Base-by-base conservation (phyloP, 495 filamentous ascomycete species). In the Hypoxylon crocopeplum region DNA sequence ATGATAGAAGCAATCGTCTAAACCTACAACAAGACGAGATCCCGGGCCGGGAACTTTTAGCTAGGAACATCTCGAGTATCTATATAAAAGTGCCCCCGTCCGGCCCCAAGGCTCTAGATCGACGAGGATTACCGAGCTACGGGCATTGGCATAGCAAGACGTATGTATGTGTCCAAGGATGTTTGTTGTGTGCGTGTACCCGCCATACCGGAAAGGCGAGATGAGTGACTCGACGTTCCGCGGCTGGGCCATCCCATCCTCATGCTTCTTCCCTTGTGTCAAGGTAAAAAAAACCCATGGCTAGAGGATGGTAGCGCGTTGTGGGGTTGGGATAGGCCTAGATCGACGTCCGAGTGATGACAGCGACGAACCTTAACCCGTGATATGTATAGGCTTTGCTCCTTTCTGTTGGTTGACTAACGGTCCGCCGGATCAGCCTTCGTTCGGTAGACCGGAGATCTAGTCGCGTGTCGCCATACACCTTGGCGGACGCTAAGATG, bases 381-480 rank as follows among this genome's bases (percentile, higher is more conserved):
- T 59, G 21, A 27, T 8, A 2, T 34, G 22, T 21, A 0, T 16
- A 37, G 36, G 20, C 39, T 54, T 21, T 55, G 21, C 22, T 34
- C 27, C 21, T 25, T 21, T 20, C 42, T 22, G 19, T n/a, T 24
- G 40, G 48, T 37, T 15, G 36, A 34, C 56, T 19, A 34, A 52
- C 62, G 62, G 62, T 52, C 62, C 48, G 62, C 62, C 62, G 62
- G 62, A 66, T 32, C 44, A 48, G 32, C 24, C 7, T 46, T 66
- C 54, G 54, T 64, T 64, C 62, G 62, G 62, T 19, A 47, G 47
- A 66, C 62, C 62, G 62, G 62, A 66, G 62, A 20, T 64, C 27
- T 21, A 55, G 54, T 64, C 54, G 54, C 54, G 45, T 55, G 60
- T 46, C 45, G 17, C 16, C 10, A 36, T 2, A 36, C 17, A 8